Conservation (phyloP, 208 protist species). For the Leishmania guyanensis region DNA sequence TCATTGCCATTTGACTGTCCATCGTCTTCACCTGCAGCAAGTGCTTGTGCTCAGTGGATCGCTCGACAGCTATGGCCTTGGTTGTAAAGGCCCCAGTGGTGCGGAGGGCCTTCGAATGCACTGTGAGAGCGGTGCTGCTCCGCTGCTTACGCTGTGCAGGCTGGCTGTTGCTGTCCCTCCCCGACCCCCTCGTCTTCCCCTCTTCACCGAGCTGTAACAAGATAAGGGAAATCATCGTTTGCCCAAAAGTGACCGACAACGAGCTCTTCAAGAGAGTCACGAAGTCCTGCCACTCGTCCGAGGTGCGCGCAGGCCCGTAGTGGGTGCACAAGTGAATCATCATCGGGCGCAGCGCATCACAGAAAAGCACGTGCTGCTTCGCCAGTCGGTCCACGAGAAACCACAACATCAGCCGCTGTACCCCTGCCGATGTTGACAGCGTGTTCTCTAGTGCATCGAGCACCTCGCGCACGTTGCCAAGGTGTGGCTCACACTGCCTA, state of each 20-base stretch:
- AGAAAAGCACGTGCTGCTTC: conserved; percentile 81
- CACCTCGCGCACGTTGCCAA: conserved; percentile 63
- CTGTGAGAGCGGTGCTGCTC: conserved; percentile 44
- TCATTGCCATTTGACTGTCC: conserved; percentile 90
- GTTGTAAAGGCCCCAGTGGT: conserved; percentile 73
- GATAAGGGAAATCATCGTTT: conserved; percentile 75
- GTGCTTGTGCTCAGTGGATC: conserved; percentile 56
- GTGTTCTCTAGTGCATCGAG: conserved; percentile 80
- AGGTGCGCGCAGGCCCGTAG: conserved; percentile 35
- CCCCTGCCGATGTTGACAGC: conserved; percentile 49
- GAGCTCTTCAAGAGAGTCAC: conserved; percentile 72
- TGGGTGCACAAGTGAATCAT: conserved; percentile 59
- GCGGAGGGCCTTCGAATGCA: conserved; percentile 70
- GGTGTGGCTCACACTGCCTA: conserved; percentile 62
- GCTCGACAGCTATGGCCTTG: conserved; percentile 58
- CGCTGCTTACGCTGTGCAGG: conserved; percentile 9
- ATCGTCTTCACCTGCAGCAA: conserved; percentile 88
- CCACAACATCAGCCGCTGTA: conserved; percentile 76
- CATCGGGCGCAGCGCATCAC: conserved; percentile 74
- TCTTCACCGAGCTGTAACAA: conserved; percentile 61
- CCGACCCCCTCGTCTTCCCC: conserved; percentile 2
- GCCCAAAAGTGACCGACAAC: conserved; percentile 77
- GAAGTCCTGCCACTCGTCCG: conserved; percentile 67
- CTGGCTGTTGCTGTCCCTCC: not conserved
- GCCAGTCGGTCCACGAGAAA: conserved; percentile 84